These are phyloP conservation scores for Drosera spatulata DNA, from an alignment of 179 eudicot species.

Conservation along the genomic window DNA sequence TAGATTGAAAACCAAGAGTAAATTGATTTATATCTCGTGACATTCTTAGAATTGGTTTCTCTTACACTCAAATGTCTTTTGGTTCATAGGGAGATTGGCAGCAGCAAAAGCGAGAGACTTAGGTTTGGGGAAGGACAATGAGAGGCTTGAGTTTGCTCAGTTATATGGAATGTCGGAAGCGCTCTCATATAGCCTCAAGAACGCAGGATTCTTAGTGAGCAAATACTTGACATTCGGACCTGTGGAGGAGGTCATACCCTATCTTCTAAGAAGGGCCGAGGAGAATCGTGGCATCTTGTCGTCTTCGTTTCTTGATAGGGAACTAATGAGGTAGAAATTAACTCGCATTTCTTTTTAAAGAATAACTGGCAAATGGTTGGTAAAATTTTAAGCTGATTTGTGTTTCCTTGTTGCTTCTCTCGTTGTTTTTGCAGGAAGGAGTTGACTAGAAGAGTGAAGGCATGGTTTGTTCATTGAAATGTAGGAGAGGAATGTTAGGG, in stretches of 20 bases:
- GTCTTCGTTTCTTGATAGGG: conserved; percentile 60
- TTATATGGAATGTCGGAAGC: conserved; percentile 91
- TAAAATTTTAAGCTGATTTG: too few relatives aligned
- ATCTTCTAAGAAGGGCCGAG: conserved; percentile 82
- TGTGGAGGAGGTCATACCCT: conserved; percentile 78
- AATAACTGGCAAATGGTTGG: background rate
- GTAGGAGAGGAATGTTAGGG: too few relatives aligned
- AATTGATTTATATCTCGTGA: too few relatives aligned
- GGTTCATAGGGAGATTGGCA: conserved; percentile 46
- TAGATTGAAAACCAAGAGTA: too few relatives aligned
- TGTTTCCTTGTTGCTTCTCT: background rate
- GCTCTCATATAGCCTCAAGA: conserved; percentile 58
- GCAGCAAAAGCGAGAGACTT: conserved; percentile 48
- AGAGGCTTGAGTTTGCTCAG: conserved; percentile 78
- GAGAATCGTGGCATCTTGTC: conserved; percentile 82
- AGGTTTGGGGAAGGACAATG: conserved; percentile 49
- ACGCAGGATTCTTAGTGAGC: conserved; percentile 92
- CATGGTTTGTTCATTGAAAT: background rate
- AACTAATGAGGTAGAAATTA: conserved; percentile 66
- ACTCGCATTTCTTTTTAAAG: background rate
- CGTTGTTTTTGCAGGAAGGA: background rate
- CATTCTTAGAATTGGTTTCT: too few relatives aligned
- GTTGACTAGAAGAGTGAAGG: background rate
- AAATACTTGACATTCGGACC: conserved; percentile 95
- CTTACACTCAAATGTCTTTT: background rate